Evolutionary conservation across 2,329 filamentous ascomycete genomes (phyloP), one percentile per base, ranked within the genome.

Genomic region (Trichoderma sp.): DNA sequence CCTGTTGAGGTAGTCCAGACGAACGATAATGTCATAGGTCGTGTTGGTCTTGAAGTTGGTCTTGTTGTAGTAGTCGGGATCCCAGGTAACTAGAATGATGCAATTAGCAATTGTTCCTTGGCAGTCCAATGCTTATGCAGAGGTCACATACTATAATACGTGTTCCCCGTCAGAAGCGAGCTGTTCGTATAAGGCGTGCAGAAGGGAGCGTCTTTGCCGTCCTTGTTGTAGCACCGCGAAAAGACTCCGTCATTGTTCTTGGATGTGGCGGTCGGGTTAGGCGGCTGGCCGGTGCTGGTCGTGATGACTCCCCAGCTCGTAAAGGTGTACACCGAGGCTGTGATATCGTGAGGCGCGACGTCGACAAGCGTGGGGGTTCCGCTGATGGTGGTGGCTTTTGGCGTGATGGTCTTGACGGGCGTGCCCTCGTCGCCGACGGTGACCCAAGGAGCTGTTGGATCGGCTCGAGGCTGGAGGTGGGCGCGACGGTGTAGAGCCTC

Each of bases 11-110:
- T 79, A 76, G 74, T 85, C 81, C 71, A 83, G 77, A 71, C 82
- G 81, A 74, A 80, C 69, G 40, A 75, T 72, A 65, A 81, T 73
- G 31, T 77, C 76, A 67, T 75, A 70, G 37, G 77, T 77, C 33
- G 73, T 64, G 72, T 79, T 80, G 71, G 70, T 72, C 40, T 58
- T 67, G 53, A 35, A 33, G 71, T 70, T 71, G 57, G 79, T 77
- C 59, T 78, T 75, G 73, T 80, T 79, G 79, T 86, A 87, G 77
- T 80, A 85, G 62, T 81, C 77, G 29, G 85, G 79, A 72, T 89
- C 86, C 86, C 86, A 88, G 33, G 85, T 87, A 66, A 88, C 86
- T 88, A n/a, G 2, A 6, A 37, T 5, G 31, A 24, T 5, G 6
- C 14, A 47, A 43, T 65, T 53, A 59, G 47, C 33, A 5, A 43